phyloP scores from a whole-genome alignment of 2,329 filamentous ascomycete genomes.

The Tolypocladium nubicola region DNA sequence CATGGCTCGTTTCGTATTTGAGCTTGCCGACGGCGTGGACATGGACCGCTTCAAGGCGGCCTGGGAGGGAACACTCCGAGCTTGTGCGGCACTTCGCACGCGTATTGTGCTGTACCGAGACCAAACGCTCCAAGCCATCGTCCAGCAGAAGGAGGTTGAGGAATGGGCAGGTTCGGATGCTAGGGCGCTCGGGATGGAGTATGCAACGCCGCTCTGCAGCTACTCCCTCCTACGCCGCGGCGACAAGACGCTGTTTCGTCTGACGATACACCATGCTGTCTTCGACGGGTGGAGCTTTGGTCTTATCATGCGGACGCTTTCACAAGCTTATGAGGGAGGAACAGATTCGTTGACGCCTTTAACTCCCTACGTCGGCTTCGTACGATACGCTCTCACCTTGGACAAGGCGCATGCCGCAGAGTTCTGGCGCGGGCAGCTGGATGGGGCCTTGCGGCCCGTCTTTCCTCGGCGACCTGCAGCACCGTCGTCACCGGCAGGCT shows the following conservation, averaged over 20 bases:
- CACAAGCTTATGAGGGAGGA: too few species aligned
- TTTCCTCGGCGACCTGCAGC: too few species aligned
- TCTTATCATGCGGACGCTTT: neutral
- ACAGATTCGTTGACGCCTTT: too few species aligned
- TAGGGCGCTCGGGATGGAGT: too few species aligned
- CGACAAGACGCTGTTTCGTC: neutral
- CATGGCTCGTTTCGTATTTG: constrained; percentile 17
- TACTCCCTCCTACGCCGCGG: neutral
- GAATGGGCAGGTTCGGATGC: too few species aligned
- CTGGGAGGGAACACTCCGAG: constrained; percentile 10
- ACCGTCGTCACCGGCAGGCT: too few species aligned
- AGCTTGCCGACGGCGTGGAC: constrained; percentile 9
- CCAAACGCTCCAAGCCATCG: neutral
- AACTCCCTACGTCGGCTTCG: too few species aligned
- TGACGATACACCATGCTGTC: neutral
- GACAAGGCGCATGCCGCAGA: too few species aligned
- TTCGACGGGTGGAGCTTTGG: neutral
- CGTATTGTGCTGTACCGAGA: constrained; percentile 2
- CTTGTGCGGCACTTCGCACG: constrained; percentile 4
- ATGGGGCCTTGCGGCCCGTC: too few species aligned
- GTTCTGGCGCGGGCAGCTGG: too few species aligned
- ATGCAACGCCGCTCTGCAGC: too few species aligned
- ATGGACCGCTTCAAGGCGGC: constrained; percentile 14
- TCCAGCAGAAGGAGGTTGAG: neutral
- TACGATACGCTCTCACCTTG: too few species aligned